A percentile compares a stretch with the other conserved stretches of the same genome.
These are phyloP conservation scores for Clausena lansium DNA, from an alignment of 345 rosid genomes.

Conservation along the genomic window DNA sequence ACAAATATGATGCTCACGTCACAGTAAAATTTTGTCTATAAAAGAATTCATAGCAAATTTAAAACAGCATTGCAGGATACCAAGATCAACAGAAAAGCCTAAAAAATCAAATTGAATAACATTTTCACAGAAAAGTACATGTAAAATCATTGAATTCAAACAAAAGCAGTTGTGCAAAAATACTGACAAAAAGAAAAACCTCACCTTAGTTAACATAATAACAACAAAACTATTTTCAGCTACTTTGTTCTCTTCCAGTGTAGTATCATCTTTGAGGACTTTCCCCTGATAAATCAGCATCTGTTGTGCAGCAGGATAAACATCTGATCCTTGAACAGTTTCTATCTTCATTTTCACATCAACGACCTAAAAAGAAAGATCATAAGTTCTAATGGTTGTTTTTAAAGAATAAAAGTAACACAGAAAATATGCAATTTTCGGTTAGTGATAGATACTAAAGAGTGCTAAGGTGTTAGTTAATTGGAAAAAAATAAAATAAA, in stretches of 20 bases:
- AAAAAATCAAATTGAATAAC: not conserved
- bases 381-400: not conserved
- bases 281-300: conserved; percentile 89
- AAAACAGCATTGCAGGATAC: not conserved
- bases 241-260: conserved; percentile 70
- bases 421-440: not conserved
- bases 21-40: not conserved
- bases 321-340: conserved; percentile 57
- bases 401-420: too few species aligned
- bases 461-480: not conserved
- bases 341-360: conserved; percentile 82
- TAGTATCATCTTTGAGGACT: conserved; percentile 74
- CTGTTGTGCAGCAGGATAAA: conserved; percentile 67
- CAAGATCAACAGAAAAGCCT: not conserved
- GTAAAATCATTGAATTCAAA: not conserved
- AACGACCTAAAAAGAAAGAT: conserved; percentile 42
- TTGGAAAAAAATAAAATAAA: not conserved
- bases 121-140: not conserved
- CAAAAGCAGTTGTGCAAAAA: not conserved
- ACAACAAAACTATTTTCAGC: conserved; percentile 77
- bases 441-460: not conserved
- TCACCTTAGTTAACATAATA: conserved; percentile 78
- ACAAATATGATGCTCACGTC: not conserved
- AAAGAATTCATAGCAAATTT: conserved; percentile 3
- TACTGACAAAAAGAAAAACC: not conserved